Percentiles rank a stretch among this genome's conserved stretches.
phyloP scores from a whole-genome alignment of 139 green algal genomes.

The Dunaliella primolecta region DNA sequence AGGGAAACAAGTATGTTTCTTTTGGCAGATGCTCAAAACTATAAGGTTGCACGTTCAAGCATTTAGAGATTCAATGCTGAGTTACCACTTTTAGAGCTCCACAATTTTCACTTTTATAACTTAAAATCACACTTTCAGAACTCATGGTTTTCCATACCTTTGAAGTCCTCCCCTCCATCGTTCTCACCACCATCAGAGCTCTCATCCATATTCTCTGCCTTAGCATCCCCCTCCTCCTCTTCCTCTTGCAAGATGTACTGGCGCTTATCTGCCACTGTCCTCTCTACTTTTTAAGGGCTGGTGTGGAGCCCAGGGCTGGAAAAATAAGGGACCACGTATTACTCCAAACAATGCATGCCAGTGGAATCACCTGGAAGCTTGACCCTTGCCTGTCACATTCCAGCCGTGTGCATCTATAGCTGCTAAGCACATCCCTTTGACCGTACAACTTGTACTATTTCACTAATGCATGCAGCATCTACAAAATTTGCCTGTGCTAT shows the following conservation, averaged over 20 bases:
- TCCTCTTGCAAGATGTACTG: not conserved
- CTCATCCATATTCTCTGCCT: not conserved
- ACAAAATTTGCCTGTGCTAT: not conserved
- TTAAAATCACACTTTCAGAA: too few relatives aligned
- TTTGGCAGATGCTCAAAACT: too few relatives aligned
- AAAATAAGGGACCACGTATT: not conserved
- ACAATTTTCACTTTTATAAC: too few relatives aligned
- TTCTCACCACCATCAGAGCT: too few relatives aligned
- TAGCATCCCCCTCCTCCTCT: not conserved
- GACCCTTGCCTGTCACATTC: not conserved
- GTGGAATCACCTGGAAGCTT: not conserved
- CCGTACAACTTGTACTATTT: not conserved
- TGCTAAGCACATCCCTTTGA: not conserved
- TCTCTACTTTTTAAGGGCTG: not conserved
- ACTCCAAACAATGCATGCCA: not conserved
- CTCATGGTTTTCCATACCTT: too few relatives aligned
- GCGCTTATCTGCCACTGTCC: not conserved
- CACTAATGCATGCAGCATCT: not conserved
- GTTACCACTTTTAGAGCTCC: too few relatives aligned
- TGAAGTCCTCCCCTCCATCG: too few relatives aligned
- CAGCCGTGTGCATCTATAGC: not conserved
- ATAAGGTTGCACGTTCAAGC: too few relatives aligned
- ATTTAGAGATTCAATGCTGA: too few relatives aligned
- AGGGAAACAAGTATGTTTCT: too few relatives aligned
- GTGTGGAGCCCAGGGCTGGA: not conserved